Percentiles rank a stretch among this genome's conserved stretches.
Conservation (phyloP, 176 grass and related monocot species). For the Carex littledalei region DNA sequence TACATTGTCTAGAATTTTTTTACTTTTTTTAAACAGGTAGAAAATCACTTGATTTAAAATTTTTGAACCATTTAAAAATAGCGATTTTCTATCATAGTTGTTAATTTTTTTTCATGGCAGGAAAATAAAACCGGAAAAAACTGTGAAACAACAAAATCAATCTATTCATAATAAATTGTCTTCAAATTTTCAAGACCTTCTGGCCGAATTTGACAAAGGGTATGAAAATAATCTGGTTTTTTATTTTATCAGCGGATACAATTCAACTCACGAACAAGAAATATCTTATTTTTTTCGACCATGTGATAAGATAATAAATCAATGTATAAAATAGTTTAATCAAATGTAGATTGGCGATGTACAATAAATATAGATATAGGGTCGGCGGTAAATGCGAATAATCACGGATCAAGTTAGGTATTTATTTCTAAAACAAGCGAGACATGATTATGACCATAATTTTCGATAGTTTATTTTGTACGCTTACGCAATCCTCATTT, state of each 20-base stretch:
- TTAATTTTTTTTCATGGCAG: background rate
- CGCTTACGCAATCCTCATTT: constrained; percentile 2
- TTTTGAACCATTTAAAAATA: no score
- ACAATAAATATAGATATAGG: background rate
- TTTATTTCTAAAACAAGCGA: background rate
- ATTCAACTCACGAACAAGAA: background rate
- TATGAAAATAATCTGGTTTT: no score
- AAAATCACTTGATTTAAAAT: no score
- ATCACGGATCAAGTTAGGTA: background rate
- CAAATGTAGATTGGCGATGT: background rate
- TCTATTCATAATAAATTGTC: no score
- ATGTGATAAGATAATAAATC: background rate
- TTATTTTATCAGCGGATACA: background rate
- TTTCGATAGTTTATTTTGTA: background rate
- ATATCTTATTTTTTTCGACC: background rate
- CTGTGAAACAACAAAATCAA: no score
- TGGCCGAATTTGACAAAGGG: no score
- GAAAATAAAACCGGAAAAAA: background rate
- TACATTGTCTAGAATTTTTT: no score
- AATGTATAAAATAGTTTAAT: background rate
- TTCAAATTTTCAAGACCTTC: no score
- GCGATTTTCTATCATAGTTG: no score
- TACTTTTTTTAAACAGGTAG: no score
- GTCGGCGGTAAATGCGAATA: background rate
- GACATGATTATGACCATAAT: background rate